Base-by-base conservation (phyloP, 2,329 filamentous ascomycete species). In the Ophiostoma perfectum region DNA sequence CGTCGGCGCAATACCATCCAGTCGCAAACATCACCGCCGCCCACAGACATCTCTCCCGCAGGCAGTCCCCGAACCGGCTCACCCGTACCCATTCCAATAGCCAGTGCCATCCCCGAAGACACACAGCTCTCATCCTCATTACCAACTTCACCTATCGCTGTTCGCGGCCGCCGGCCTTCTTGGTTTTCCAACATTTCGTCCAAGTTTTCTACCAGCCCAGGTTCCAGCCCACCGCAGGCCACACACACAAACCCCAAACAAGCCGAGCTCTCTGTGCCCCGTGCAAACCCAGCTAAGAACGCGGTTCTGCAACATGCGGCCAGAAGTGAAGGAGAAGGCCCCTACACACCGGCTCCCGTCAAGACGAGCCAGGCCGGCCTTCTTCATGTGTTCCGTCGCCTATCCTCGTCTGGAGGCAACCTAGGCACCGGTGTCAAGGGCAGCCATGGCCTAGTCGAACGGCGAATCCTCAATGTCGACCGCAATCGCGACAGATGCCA, bases 161-260 rank as follows among this genome's bases (percentile, higher is more conserved):
- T 80, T 5, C 68, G 66, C 45, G 64, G 81, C 63, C 82, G 86
- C 67, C 85, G 92, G 72, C 89, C 88, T 71, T 97, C 93, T 14
- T 99, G 95, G 95, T 93, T 98, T 75, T 92, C 91, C 68, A 97
- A 88, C 75, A 87, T 98, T 73, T 96, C 92, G 72, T 94, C 92
- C 72, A 97, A 96, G 77, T 97, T 98, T 80, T 93, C 91, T 2
- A 88, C 87, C 41, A 74, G 70, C 66, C 73, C 70, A 47, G 72
- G 69, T 8, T 74, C 77, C 66, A 78, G 73, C 66, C 78, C 71
- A 47, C 77, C 73, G 63, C 78, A 75, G 70, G 75, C 76, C 5
- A 77, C 74, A 66, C 76, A 72, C 65, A 74, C 75, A 8, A 74
- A 75, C 36, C 77, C 76, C 41, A 78, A 78, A 62, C 77, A 78